Evolutionary conservation across 345 rosid genomes (phyloP), one percentile per base, ranked within the genome.

Genomic region (Linum usitatissimum): DNA sequence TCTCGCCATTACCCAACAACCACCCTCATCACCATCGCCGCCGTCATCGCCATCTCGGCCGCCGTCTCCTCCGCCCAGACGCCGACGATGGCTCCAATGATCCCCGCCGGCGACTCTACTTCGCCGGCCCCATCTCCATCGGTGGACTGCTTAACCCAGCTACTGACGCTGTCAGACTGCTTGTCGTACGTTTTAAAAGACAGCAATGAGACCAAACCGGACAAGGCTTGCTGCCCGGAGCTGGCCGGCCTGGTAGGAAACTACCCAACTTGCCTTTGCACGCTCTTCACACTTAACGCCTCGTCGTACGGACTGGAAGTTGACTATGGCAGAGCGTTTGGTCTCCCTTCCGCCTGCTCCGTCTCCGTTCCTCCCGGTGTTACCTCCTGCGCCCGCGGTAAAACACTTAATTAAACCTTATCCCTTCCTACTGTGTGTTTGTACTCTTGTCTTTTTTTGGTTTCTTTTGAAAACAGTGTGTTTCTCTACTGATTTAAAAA

Each of bases 151-250:
- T 0, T 82, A 14, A 61, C 57, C 3, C 60, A 64, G 34, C 53
- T 86, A 70, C 17, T 75, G 5, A 91, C 83, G 75, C 69, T 75
- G 77, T 68, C 91, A 14, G 97, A 88, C 70, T 91, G 97, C 69
- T 65, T 86, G 76, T 64, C 77, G 30, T 91, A 74, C 75, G 88
- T 82, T 66, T n/a, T 55, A 20, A 54, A 63, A 2, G 87, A 81
- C 4, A 88, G 97, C 75, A 84, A 73, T 9, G 45, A 56, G 68
- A 80, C 76, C 31, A 72, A 59, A 19, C 96, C 97, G 12, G 91
- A 73, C 54, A 51, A 68, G 53, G 67, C 77, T 2, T 91, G 97
- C 81, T 91, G 96, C 70, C 90, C 91, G 5, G 97, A 88, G 87
- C 75, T 91, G 63, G 94, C 94, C 31, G 90, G 90, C 31, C 68